Evolutionary conservation across 192 early-diverging fungal genomes (phyloP).

Genomic region (Coemansia sp.): DNA sequence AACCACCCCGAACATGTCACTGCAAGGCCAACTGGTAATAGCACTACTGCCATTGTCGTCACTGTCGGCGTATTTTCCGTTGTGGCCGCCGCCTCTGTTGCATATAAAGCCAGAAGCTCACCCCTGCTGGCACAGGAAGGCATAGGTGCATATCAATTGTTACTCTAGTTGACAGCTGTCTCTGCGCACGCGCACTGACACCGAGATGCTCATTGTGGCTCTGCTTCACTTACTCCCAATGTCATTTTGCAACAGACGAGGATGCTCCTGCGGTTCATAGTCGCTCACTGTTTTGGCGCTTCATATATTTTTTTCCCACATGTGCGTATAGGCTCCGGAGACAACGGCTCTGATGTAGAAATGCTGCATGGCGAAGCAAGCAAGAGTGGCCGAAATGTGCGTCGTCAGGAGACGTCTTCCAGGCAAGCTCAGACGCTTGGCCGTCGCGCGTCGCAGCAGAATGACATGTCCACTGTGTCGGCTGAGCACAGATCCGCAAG

Average conservation of each 20-base stretch:
- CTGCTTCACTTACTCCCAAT: not conserved
- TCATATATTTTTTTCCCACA: not conserved
- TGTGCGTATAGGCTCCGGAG: not conserved
- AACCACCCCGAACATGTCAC: not conserved
- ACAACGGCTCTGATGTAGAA: not conserved
- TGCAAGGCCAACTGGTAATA: slow-evolving; percentile 5
- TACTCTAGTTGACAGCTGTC: not conserved
- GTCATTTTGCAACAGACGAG: not conserved
- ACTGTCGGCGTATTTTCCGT: slow-evolving; percentile 1
- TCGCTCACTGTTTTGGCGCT: not conserved
- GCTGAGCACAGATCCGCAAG: not conserved
- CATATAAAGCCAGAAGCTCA: not conserved
- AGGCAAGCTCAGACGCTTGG: slow-evolving; percentile 14
- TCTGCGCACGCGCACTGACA: not conserved
- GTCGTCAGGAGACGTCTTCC: not conserved
- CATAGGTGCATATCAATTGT: slow-evolving; percentile 8
- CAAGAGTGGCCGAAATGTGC: not conserved
- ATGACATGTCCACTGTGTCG: slow-evolving; percentile 5
- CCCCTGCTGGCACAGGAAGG: slow-evolving; percentile 9
- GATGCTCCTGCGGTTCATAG: not conserved
- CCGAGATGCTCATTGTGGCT: not conserved
- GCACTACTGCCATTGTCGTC: not conserved
- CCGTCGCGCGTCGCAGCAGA: slow-evolving; percentile 8
- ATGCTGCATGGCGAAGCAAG: slow-evolving; percentile 7
- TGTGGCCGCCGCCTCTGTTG: not conserved